These are phyloP conservation scores for Solanum medicagineum DNA, from an alignment of 257 asterid species.

Conservation along the genomic window DNA sequence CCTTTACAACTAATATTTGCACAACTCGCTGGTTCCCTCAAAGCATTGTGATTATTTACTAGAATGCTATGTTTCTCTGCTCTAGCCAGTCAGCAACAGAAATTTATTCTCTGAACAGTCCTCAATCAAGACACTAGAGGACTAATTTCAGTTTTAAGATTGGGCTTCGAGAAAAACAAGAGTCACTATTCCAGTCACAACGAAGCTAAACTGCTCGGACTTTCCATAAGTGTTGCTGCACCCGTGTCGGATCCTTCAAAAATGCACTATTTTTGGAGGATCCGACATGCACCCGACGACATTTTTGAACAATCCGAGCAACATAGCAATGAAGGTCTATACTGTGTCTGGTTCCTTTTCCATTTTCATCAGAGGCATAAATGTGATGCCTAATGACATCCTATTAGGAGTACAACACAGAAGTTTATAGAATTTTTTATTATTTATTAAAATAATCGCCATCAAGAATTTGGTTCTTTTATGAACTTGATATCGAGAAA, in stretches of 20 bases:
- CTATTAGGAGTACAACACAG: background rate
- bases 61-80: background rate
- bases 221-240: too few relatives aligned
- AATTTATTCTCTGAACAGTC: background rate
- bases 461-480: background rate
- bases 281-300: too few relatives aligned
- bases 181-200: background rate
- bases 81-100: background rate
- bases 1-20: background rate
- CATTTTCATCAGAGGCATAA: background rate
- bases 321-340: background rate
- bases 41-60: background rate
- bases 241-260: too few relatives aligned
- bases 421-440: background rate
- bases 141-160: background rate
- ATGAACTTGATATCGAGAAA: background rate
- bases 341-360: background rate
- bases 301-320: too few relatives aligned
- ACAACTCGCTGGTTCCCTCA: background rate
- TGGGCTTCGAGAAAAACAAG: background rate
- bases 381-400: background rate
- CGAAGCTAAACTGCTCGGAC: background rate
- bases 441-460: background rate
- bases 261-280: too few relatives aligned
- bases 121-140: background rate